phyloP scores from a whole-genome alignment of 331 rosid species.

The Rosa hybrid region DNA sequence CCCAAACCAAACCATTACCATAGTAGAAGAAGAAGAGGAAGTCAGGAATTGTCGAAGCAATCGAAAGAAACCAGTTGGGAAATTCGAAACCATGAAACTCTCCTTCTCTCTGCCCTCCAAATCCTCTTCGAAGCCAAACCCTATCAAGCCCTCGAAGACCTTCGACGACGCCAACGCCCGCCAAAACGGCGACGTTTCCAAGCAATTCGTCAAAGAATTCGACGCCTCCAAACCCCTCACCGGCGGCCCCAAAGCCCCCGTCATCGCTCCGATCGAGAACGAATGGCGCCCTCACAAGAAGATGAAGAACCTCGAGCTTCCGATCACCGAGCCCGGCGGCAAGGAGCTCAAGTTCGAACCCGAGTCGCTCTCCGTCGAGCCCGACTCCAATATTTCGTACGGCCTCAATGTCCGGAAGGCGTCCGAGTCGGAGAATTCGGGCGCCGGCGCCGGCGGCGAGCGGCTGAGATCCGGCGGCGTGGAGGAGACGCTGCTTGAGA shows the following conservation, averaged over 20 bases:
- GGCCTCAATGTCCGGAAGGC: slow-evolving; percentile 54
- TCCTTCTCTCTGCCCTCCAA: slow-evolving; percentile 57
- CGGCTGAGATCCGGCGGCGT: slow-evolving; percentile 7
- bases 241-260: slow-evolving; percentile 11
- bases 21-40: neutral
- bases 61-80: neutral
- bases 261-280: slow-evolving; percentile 53
- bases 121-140: slow-evolving; percentile 45
- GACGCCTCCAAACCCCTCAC: slow-evolving; percentile 43
- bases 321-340: slow-evolving; percentile 39
- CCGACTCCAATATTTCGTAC: slow-evolving; percentile 45
- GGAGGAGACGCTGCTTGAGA: slow-evolving; percentile 51
- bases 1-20: too few relatives aligned
- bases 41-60: neutral
- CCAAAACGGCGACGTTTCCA: neutral
- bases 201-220: slow-evolving; percentile 51
- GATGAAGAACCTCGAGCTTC: slow-evolving; percentile 62
- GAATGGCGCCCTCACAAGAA: slow-evolving; percentile 46
- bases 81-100: slow-evolving; percentile 43
- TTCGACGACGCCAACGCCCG: slow-evolving; percentile 16
- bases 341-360: slow-evolving; percentile 10
- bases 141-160: slow-evolving; percentile 30
- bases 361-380: slow-evolving; percentile 31
- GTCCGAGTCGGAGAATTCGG: neutral
- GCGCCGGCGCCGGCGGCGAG: neutral